Percentiles rank a stretch among this genome's conserved stretches.
Evolutionary conservation across 352 stramenopile genomes (phyloP).

Genomic region (Globisporangium uncinulatum): DNA sequence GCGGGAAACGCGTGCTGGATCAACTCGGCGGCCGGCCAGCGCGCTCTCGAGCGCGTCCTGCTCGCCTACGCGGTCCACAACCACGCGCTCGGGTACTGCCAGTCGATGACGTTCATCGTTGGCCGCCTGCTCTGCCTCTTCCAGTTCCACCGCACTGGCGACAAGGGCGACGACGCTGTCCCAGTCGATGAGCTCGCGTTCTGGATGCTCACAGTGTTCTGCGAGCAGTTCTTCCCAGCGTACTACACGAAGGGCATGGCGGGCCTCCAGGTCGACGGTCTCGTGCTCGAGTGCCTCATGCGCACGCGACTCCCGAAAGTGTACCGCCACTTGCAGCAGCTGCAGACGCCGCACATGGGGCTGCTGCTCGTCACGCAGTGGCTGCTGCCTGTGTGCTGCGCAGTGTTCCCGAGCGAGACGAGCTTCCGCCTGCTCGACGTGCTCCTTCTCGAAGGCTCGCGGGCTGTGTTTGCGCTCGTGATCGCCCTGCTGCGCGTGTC

Average conservation of each 20-base stretch:
- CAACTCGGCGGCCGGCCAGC: constrained; percentile 34
- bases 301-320: constrained; percentile 44
- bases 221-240: constrained; percentile 48
- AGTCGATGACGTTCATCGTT: constrained; percentile 89
- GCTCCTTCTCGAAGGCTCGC: constrained; percentile 45
- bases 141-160: constrained; percentile 6
- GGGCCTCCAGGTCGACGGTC: constrained; percentile 46
- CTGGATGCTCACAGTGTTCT: constrained; percentile 51
- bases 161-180: too few species aligned
- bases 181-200: constrained; percentile 44
- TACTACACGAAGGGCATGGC: constrained; percentile 68
- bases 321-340: constrained; percentile 46
- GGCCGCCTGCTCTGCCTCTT: constrained; percentile 66
- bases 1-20: constrained; percentile 63
- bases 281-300: constrained; percentile 49
- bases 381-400: constrained; percentile 59
- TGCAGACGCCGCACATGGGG: constrained; percentile 45
- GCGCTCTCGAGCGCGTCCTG: constrained; percentile 58
- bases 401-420: constrained; percentile 57
- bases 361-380: constrained; percentile 63
- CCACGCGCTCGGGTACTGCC: constrained; percentile 76
- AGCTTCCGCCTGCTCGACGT: constrained; percentile 60
- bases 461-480: constrained; percentile 46
- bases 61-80: constrained; percentile 80
- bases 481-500: constrained; percentile 52